These are phyloP conservation scores for Meira nashicola DNA, from an alignment of 1,284 basidiomycete species.

Conservation along the genomic window DNA sequence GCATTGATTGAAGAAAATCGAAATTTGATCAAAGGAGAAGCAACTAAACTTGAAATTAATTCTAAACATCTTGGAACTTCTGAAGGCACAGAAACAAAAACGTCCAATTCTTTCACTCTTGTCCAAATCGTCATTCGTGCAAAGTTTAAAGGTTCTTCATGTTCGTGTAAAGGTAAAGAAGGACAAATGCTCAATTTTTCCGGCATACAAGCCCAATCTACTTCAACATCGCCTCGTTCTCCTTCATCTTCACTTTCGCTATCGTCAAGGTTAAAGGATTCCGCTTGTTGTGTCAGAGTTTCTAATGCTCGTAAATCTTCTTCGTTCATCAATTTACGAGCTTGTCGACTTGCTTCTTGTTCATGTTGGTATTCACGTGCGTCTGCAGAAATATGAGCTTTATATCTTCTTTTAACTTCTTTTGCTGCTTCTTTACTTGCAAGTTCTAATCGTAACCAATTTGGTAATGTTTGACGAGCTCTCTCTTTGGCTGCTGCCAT, in stretches of 20 bases:
- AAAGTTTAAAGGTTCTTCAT: slow-evolving; percentile 8
- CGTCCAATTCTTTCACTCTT: slow-evolving; percentile 9
- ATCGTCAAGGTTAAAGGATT: no score
- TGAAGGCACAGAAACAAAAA: slow-evolving; percentile 26
- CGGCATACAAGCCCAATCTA: slow-evolving; percentile 11
- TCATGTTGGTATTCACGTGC: slow-evolving; percentile 8
- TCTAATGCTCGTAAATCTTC: background rate
- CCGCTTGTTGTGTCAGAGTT: no score
- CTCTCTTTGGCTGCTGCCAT: slow-evolving; percentile 11
- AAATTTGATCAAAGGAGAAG: slow-evolving; percentile 32
- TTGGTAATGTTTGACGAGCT: slow-evolving; percentile 34
- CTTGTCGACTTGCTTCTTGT: slow-evolving; percentile 8
- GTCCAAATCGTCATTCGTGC: slow-evolving; percentile 7
- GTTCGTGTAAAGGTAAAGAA: slow-evolving; percentile 1
- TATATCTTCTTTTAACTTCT: slow-evolving; percentile 34
- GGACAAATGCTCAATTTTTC: slow-evolving; percentile 5
- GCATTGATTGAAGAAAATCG: slow-evolving; percentile 41
- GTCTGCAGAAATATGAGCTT: slow-evolving; percentile 29
- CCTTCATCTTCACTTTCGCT: no score
- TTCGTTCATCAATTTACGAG: slow-evolving; percentile 21
- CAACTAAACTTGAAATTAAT: slow-evolving; percentile 28
- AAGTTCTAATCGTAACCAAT: slow-evolving; percentile 45
- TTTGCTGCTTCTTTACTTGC: slow-evolving; percentile 19
- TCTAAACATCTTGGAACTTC: slow-evolving; percentile 31
- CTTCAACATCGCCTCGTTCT: background rate